These are phyloP conservation scores for Trametes versicolor DNA, from an alignment of 1,284 basidiomycete species.

Conservation along the genomic window DNA sequence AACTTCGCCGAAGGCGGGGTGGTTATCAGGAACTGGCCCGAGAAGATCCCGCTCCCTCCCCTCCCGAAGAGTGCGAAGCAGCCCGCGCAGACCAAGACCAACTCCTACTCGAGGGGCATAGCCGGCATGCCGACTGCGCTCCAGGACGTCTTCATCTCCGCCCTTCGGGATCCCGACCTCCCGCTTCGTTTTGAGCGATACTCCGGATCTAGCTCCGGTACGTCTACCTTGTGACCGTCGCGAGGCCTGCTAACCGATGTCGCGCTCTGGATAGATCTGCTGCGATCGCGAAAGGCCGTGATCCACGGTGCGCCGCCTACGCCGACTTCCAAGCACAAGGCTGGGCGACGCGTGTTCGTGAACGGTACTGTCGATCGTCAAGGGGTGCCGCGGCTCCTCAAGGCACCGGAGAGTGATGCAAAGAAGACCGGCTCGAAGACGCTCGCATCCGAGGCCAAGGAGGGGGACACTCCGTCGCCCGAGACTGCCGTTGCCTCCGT, in stretches of 20 bases:
- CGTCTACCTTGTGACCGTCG: not conserved
- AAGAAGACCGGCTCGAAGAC: not conserved
- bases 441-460: not conserved
- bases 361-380: not conserved
- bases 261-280: not conserved
- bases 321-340: not conserved
- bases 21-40: slow-evolving; percentile 2
- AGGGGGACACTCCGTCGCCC: no score
- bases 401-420: not conserved
- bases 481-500: no score
- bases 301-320: not conserved
- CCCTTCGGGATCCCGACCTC: not conserved
- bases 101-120: not conserved
- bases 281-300: not conserved
- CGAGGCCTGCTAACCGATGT: not conserved
- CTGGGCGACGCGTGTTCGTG: not conserved
- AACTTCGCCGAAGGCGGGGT: not conserved
- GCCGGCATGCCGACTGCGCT: not conserved
- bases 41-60: not conserved
- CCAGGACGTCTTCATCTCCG: not conserved
- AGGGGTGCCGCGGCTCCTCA: not conserved
- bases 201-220: not conserved
- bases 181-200: not conserved
- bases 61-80: not conserved
- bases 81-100: not conserved